Evolutionary conservation across 495 filamentous ascomycete genomes (phyloP).

Genomic region (Penicillium cinerascens): DNA sequence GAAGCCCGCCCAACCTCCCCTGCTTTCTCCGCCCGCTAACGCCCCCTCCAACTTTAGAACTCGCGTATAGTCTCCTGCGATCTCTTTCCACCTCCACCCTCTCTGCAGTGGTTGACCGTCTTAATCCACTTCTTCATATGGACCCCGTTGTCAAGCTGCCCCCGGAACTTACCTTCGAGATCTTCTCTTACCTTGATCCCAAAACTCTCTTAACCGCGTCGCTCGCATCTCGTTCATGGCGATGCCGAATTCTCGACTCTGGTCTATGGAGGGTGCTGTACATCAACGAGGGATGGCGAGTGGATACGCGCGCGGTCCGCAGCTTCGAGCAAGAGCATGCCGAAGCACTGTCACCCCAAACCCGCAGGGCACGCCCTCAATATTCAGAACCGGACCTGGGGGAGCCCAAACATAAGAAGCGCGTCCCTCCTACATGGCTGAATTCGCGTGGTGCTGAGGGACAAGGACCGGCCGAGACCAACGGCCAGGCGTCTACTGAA

Average conservation of each 20-base stretch:
- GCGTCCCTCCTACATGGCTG: slow-evolving; percentile 43
- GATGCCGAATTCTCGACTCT: slow-evolving; percentile 73
- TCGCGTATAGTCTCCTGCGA: slow-evolving; percentile 57
- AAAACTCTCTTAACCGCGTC: slow-evolving; percentile 73
- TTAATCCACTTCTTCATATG: slow-evolving; percentile 81
- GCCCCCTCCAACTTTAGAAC: slow-evolving; percentile 28
- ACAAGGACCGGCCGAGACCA: not conserved
- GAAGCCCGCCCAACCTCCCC: slow-evolving; percentile 5
- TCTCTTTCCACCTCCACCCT: slow-evolving; percentile 73
- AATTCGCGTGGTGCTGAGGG: slow-evolving; percentile 27
- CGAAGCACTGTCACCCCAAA: slow-evolving; percentile 37
- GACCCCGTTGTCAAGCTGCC: slow-evolving; percentile 85
- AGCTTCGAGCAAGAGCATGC: slow-evolving; percentile 62
- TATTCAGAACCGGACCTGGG: slow-evolving; percentile 43
- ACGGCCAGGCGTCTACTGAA: slow-evolving; percentile 27
- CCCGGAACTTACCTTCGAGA: slow-evolving; percentile 80
- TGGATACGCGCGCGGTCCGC: slow-evolving; percentile 61
- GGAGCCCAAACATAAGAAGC: slow-evolving; percentile 51
- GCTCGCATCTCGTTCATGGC: slow-evolving; percentile 75
- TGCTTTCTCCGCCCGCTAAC: slow-evolving; percentile 7
- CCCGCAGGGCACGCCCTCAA: slow-evolving; percentile 43
- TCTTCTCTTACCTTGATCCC: slow-evolving; percentile 81
- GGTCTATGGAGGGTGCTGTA: slow-evolving; percentile 84
- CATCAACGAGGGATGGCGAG: slow-evolving; percentile 77
- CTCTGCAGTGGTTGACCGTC: slow-evolving; percentile 68